Evolutionary conservation across 2,329 filamentous ascomycete species (phyloP).

Genomic region (Fusarium vanettenii): DNA sequence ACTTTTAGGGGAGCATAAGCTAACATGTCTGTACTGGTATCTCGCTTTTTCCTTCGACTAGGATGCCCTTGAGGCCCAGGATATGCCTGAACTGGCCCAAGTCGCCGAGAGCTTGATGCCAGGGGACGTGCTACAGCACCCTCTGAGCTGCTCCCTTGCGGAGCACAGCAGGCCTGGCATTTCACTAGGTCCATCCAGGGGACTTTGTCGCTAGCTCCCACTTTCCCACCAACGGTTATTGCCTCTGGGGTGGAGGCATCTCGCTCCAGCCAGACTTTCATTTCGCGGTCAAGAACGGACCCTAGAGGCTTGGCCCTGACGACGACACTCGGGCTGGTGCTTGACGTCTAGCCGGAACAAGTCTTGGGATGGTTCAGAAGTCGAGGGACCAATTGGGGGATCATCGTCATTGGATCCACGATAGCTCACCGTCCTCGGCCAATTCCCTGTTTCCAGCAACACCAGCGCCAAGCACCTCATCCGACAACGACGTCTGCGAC

Average conservation of each 20-base stretch:
- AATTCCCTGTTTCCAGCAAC: slow-evolving; percentile 35
- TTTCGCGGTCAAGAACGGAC: slow-evolving; percentile 27
- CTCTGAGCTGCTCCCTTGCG: slow-evolving; percentile 16
- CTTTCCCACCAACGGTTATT: slow-evolving; percentile 36
- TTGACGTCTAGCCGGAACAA: slow-evolving; percentile 13
- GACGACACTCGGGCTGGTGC: slow-evolving; percentile 9
- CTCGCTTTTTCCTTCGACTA: neutral
- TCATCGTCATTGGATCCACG: slow-evolving; percentile 18
- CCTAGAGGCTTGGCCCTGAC: slow-evolving; percentile 10
- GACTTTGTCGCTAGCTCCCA: slow-evolving; percentile 32
- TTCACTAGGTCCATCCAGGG: slow-evolving; percentile 29
- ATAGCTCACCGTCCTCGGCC: slow-evolving; percentile 26
- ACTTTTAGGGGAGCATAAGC: neutral
- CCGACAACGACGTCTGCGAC: slow-evolving; percentile 23
- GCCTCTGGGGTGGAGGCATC: slow-evolving; percentile 28
- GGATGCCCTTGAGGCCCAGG: slow-evolving; percentile 21
- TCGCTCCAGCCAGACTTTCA: slow-evolving; percentile 31
- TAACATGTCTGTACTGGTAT: neutral
- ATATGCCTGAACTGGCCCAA: slow-evolving; percentile 35
- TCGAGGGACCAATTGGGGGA: slow-evolving; percentile 13
- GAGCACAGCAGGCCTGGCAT: slow-evolving; percentile 28
- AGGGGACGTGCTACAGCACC: slow-evolving; percentile 1
- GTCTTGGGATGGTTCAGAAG: slow-evolving; percentile 2
- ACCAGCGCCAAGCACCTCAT: slow-evolving; percentile 26
- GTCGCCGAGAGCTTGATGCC: slow-evolving; percentile 33